Conservation (phyloP, 371 early-diverging fungal species). For the Lichtheimia ramosa region DNA sequence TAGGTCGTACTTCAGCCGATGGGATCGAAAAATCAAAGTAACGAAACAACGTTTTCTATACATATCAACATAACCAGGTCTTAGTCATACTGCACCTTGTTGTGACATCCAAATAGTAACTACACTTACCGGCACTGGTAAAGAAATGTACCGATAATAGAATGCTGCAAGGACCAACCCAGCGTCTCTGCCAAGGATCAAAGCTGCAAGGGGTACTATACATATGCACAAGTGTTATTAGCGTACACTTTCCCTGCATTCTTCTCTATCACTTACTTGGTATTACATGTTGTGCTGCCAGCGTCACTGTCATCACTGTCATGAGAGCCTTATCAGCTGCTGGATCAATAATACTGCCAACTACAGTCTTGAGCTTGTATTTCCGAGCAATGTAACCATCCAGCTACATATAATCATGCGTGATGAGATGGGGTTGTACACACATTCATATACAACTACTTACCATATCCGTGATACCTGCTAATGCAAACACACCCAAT, state of each 20-base stretch:
- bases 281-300: constrained; percentile 73
- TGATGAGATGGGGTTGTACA: neutral
- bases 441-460: constrained; percentile 2
- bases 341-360: constrained; percentile 94
- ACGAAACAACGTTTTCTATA: constrained; percentile 78
- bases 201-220: constrained; percentile 70
- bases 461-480: constrained; percentile 87
- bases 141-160: constrained; percentile 83
- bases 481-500: constrained; percentile 70
- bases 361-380: constrained; percentile 81
- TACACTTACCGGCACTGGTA: constrained; percentile 81
- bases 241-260: neutral
- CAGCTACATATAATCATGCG: constrained; percentile 37
- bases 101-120: too few relatives aligned
- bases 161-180: constrained; percentile 78
- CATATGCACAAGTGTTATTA: neutral
- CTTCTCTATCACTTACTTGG: constrained; percentile 62
- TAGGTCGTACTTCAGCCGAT: constrained; percentile 90
- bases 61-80: constrained; percentile 8
- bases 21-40: constrained; percentile 92
- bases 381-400: constrained; percentile 93
- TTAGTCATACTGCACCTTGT: neutral
- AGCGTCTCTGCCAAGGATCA: constrained; percentile 89
- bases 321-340: constrained; percentile 96
- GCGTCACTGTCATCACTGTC: constrained; percentile 85